Evolutionary conservation across 1,139 yeast genomes (phyloP).

Genomic region (Pneumocystis murina): DNA sequence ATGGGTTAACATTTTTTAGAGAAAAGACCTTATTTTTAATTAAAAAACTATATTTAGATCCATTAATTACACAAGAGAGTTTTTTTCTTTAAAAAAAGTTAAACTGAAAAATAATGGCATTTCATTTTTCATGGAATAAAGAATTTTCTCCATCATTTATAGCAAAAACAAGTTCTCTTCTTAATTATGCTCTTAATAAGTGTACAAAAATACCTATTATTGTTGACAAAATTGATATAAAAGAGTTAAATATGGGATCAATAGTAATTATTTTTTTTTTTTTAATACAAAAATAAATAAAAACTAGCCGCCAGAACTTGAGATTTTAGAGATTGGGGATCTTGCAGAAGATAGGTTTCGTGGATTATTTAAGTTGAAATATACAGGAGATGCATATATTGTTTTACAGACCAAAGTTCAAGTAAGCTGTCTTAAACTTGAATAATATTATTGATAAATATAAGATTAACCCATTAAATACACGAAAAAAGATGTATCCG

Average conservation of each 20-base stretch:
- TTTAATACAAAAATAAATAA: not conserved
- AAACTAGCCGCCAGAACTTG: conserved; percentile 51
- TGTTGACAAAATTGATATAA: conserved; percentile 57
- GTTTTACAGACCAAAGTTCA: conserved; percentile 62
- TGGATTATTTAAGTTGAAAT: conserved; percentile 71
- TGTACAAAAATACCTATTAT: conserved; percentile 63
- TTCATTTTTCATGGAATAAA: conserved; percentile 10
- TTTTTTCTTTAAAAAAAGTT: not conserved
- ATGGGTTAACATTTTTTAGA: too few relatives aligned
- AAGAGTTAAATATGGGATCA: conserved; percentile 64
- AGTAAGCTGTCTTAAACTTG: conserved; percentile 2
- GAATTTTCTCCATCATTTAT: conserved; percentile 12
- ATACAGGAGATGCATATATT: conserved; percentile 65
- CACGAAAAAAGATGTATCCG: conserved; percentile 31
- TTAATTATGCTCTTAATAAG: conserved; percentile 61
- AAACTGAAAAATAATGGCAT: conserved; percentile 5
- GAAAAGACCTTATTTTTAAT: too few relatives aligned
- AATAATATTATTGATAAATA: not conserved
- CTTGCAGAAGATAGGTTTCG: conserved; percentile 64
- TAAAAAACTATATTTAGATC: too few relatives aligned
- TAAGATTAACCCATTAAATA: conserved; percentile 70
- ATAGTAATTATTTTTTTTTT: conserved; percentile 15
- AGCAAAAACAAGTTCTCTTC: conserved; percentile 44
- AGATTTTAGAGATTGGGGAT: conserved; percentile 76
- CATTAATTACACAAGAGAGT: too few relatives aligned